Evolutionary conservation across 1,284 basidiomycete species (phyloP), one percentile per base, ranked within the genome.

Genomic region (Sanghuangporus sanghuang): DNA sequence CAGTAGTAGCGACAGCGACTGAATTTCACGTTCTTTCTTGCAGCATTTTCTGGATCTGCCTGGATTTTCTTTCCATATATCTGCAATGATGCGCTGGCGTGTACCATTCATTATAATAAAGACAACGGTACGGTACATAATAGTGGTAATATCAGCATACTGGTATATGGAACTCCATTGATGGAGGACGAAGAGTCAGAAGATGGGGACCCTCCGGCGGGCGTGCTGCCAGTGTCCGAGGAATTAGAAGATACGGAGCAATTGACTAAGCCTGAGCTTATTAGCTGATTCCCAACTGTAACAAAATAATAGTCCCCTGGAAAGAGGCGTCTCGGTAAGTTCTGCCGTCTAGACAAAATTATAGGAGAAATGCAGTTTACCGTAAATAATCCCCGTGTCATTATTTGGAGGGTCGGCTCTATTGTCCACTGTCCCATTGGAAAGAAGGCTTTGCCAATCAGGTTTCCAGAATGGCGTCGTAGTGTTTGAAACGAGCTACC

Each of bases 401-500:
- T 81, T 82, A 69, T 84, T 86, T 48, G 78, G 75, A 9, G 71
- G 70, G 16, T 68, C 68, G 23, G 73, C 77, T 0, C 81, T 84
- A 69, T 79, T 77, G 70, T 87, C 83, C 11, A 86, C 84, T 0
- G 86, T 88, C 40, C 85, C 86, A 67, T 89, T 88, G 1, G 85
- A 83, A 38, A 89, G 73, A 35, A 89, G 71, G 68, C 84, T 85
- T 66, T 86, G 78, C 82, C 85, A 89, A 16, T 75, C 71, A 3
- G 81, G 80, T 16, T 75, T 73, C 83, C 84, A 87, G 1, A 83
- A 84, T 12, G 85, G 70, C 14, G 72, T 70, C 2, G 81, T 85
- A 32, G 81, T 84, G 59, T 78, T 77, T 62, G 72, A 72, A 62
- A 89, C 69, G 36, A 89, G 76, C 81, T 85, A 18, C n/a, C 3